phyloP scores from a whole-genome alignment of 2,329 filamentous ascomycete genomes.

The Gnomoniopsis smithogilvyi region DNA sequence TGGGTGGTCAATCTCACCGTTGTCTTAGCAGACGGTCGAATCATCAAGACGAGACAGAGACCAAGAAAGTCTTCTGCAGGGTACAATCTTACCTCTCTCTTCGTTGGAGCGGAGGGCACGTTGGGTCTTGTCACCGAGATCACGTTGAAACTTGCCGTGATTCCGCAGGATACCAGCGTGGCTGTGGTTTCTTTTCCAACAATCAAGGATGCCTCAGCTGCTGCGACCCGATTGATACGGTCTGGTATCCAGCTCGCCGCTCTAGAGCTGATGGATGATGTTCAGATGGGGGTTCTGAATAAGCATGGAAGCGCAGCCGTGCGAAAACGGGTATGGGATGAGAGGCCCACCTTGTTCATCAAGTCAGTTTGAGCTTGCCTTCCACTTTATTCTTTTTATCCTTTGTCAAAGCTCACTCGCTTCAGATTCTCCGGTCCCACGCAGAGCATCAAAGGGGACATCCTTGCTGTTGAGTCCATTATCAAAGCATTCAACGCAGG shows the following conservation, averaged over 20 bases:
- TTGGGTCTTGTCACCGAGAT: conserved; percentile 69
- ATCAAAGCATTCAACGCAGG: conserved; percentile 52
- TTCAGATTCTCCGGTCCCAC: conserved; percentile 61
- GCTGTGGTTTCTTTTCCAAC: conserved; percentile 60
- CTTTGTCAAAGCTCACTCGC: background rate
- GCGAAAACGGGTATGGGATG: conserved; percentile 57
- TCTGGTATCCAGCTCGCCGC: conserved; percentile 65
- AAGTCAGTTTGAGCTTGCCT: conserved; percentile 36
- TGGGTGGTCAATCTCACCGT: conserved; percentile 71
- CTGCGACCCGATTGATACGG: conserved; percentile 62
- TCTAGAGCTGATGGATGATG: conserved; percentile 61
- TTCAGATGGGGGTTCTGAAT: conserved; percentile 68
- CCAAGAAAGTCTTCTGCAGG: conserved; percentile 69
- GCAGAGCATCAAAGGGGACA: conserved; percentile 60
- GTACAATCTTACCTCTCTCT: conserved; percentile 67
- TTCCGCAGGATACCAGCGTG: conserved; percentile 62
- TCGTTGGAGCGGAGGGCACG: conserved; percentile 69
- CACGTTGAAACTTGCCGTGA: conserved; percentile 63
- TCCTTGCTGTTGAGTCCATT: conserved; percentile 56
- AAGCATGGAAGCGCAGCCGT: conserved; percentile 55
- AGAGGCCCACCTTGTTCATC: conserved; percentile 70
- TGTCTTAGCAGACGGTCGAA: conserved; percentile 65
- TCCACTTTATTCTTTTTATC: background rate
- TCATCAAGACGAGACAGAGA: conserved; percentile 65
- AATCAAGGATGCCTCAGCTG: conserved; percentile 59